Conservation (phyloP, 2,329 filamentous ascomycete genomes). For the Hortaea werneckii region DNA sequence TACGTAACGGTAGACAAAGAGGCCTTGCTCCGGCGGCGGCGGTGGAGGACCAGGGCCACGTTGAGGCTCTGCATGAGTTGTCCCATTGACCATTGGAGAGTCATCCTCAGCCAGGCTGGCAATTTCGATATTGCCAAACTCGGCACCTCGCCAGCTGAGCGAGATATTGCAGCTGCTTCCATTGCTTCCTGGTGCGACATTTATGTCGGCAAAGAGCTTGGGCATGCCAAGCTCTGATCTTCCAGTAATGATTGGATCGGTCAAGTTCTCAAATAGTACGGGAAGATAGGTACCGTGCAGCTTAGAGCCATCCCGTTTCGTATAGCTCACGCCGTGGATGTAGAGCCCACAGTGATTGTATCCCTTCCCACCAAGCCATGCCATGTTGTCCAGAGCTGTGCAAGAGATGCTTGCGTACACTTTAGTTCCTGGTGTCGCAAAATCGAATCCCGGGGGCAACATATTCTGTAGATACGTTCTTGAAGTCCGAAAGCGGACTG, state of each 20-base stretch:
- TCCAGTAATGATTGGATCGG: conserved; percentile 51
- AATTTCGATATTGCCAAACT: conserved; percentile 25
- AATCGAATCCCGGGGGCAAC: conserved; percentile 29
- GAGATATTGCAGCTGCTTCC: conserved; percentile 8
- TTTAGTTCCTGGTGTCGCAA: conserved; percentile 28
- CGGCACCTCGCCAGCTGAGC: conserved; percentile 26
- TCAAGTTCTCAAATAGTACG: conserved; percentile 47
- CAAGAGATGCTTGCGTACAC: conserved; percentile 30
- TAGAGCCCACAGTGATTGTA: conserved; percentile 52
- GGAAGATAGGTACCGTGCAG: conserved; percentile 46
- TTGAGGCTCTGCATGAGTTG: background rate
- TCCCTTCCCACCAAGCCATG: conserved; percentile 51
- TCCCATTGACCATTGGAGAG: background rate
- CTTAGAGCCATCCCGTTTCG: conserved; percentile 37
- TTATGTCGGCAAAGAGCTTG: conserved; percentile 31
- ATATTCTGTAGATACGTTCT: conserved; percentile 32
- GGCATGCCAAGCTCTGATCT: conserved; percentile 54
- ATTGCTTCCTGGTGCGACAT: conserved; percentile 5
- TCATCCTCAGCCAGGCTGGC: conserved; percentile 13
- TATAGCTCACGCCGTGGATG: conserved; percentile 52
- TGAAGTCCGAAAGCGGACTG: conserved; percentile 32
- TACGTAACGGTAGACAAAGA: conserved; percentile 49
- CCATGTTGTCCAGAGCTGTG: conserved; percentile 38
- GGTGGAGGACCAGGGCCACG: conserved; percentile 7
- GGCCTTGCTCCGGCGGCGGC: conserved; percentile 32